A percentile compares a stretch with the other conserved stretches of the same genome.
Conservation (phyloP, 768 basidiomycete genomes). For the Kwoniella heveanensis region DNA sequence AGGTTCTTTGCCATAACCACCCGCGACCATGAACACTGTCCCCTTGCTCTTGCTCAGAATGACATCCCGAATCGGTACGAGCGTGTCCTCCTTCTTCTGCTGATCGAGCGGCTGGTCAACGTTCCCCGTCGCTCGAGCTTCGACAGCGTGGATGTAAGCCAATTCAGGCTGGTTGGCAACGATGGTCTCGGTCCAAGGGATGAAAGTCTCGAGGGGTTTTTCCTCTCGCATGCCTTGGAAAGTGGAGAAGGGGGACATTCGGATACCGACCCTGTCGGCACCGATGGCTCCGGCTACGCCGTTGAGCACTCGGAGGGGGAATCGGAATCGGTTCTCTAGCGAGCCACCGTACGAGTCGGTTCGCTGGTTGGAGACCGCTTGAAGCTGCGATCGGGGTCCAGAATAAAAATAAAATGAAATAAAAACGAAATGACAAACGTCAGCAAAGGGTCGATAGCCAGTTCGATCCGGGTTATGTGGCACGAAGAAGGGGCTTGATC, state of each 20-base stretch:
- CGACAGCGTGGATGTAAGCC: slow-evolving; percentile 28
- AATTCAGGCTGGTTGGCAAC: slow-evolving; percentile 22
- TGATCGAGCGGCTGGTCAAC: slow-evolving; percentile 14
- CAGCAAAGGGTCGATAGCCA: too few species aligned
- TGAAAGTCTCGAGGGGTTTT: slow-evolving; percentile 22
- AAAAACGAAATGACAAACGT: too few species aligned
- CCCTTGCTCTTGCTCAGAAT: not conserved
- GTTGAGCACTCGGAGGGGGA: slow-evolving; percentile 63
- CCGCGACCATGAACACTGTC: slow-evolving; percentile 20
- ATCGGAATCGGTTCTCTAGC: slow-evolving; percentile 65
- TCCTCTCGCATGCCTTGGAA: slow-evolving; percentile 57
- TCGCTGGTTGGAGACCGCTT: slow-evolving; percentile 63
- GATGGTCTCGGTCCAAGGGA: slow-evolving; percentile 27
- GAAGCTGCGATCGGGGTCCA: too few species aligned
- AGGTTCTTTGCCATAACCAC: slow-evolving; percentile 13
- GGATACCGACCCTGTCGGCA: slow-evolving; percentile 61
- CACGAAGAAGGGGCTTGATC: not conserved
- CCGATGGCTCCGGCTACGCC: slow-evolving; percentile 64
- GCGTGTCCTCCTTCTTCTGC: slow-evolving; percentile 11
- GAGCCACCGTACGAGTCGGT: slow-evolving; percentile 71
- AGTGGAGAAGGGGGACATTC: slow-evolving; percentile 65
- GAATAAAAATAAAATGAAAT: too few species aligned
- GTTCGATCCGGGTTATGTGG: not conserved
- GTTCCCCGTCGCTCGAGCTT: slow-evolving; percentile 8
- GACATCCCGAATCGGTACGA: slow-evolving; percentile 19